Evolutionary conservation across 371 early-diverging fungal species (phyloP), one percentile per base, ranked within the genome.

Genomic region (Apophysomyces elegans): DNA sequence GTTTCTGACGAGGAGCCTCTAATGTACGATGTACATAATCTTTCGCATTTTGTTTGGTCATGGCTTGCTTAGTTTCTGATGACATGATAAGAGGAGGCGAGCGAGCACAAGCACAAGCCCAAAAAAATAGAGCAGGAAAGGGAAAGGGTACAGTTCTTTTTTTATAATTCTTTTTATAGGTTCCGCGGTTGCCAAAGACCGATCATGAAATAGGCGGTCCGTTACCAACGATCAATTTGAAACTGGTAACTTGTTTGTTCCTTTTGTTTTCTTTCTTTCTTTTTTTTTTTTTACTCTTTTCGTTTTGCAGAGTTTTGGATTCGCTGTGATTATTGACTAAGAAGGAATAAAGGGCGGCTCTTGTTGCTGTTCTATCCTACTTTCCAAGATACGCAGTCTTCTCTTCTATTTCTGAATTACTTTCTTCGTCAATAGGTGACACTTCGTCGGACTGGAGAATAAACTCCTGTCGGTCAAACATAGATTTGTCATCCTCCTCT

Each of bases 401-500:
- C 5, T 8, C 8, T 50, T 50, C 54, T 50, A 50, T 50, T 21
- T 50, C 54, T 21, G 21, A 50, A 21, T 21, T 50, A 26, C 9
- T 50, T 11, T 26, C 7, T 50, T 26, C 21, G 21, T 50, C 54
- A 9, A 21, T 50, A 7, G 54, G 54, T 6, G 54, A 50, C 11
- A 50, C 54, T 50, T 76, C 76, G 5, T 64, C 66, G 5, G 76
- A 72, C 11, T 59, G 63, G 35, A 76, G 54, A 36, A 77, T 67
- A 45, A 77, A 77, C 35, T 77, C 77, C 50, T 77, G 77, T 60
- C 75, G 70, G 62, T 77, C 77, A 72, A 77, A 77, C 1, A 36
- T 32, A n/a, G 56, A 54, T 7, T 36, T 57, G 26, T 61, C 62
- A 46, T 61, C 61, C 16, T 56, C 32, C 32, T 26, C 56, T 36